Conservation (phyloP, 768 basidiomycete genomes). For the Pulveroboletus sp. region DNA sequence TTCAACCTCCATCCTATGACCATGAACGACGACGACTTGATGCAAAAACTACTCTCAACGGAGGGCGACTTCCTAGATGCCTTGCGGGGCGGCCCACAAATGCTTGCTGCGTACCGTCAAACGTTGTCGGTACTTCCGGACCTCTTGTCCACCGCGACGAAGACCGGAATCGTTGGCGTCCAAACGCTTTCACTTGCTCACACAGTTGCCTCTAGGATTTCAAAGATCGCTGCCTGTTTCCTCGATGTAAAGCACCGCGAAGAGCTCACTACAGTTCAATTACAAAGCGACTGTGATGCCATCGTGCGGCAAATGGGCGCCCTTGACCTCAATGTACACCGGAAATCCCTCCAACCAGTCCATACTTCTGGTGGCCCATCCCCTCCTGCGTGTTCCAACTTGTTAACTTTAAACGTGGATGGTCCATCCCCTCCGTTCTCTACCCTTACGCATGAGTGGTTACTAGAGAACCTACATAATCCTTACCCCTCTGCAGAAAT, state of each 20-base stretch:
- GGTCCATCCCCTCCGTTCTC: background rate
- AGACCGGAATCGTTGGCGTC: background rate
- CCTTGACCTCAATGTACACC: background rate
- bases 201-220: conserved; percentile 1
- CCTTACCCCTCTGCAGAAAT: conserved; percentile 44
- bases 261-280: background rate
- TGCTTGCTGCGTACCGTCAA: background rate
- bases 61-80: conserved; percentile 3
- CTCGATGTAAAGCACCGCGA: conserved; percentile 1
- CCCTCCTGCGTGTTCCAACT: background rate
- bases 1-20: too few species aligned
- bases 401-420: background rate
- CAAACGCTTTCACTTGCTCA: conserved; percentile 1
- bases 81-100: background rate
- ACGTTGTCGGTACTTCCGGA: background rate
- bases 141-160: background rate
- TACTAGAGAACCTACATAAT: conserved; percentile 45
- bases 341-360: background rate
- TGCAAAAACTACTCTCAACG: background rate
- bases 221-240: conserved; percentile 1
- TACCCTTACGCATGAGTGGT: conserved; percentile 37
- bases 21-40: conserved; percentile 5
- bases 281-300: conserved; percentile 3
- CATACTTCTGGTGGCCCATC: too few species aligned
- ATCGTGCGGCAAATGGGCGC: conserved; percentile 4